Evolutionary conservation across 2,329 filamentous ascomycete genomes (phyloP), one percentile per base, ranked within the genome.

Genomic region (Botrytis cinerea): DNA sequence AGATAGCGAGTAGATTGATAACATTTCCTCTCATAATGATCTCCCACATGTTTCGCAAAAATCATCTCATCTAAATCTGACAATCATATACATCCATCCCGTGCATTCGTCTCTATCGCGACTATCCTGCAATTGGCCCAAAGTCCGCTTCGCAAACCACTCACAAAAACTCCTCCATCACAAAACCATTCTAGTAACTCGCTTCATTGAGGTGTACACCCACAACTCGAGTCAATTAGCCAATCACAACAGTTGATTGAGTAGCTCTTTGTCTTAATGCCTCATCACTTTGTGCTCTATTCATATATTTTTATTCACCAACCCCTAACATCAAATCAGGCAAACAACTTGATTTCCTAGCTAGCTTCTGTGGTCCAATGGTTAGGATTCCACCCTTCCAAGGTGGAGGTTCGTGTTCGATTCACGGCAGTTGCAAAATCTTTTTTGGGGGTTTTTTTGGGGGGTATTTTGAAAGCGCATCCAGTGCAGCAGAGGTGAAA

Each of bases 331-430:
- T 25, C 32, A 61, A 38, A 61, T 38, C 20, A 61, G 8, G 20
- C 20, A 38, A 38, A 61, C 4, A 40, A 3, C 20, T 35, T 14
- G 32, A 7, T 40, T 10, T 20, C 14, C 0, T 14, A 0, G 5
- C 32, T 4, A 38, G 59, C 59, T 61, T 61, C 59, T 61, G 32
- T 61, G 32, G 59, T 61, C 59, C 59, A 61, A 60, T 61, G 59
- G 59, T 61, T 38, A 61, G 32, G 59, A 61, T 61, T 61, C 59
- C 59, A 61, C 59, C 59, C 59, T 61, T 61, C 59, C 59, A 61
- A 61, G 59, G 59, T 61, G 32, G 48, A 54, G 48, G 51, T 54
- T n/a, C 22, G 48, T 28, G 51, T 57, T 57, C n/a, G 51, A 57
- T 57, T 61, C 59, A 35, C 59, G 32, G 59, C 32, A 25, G 59